These are phyloP conservation scores for Sodiomyces alkalinus DNA, from an alignment of 2,329 filamentous ascomycete species.

Conservation along the genomic window DNA sequence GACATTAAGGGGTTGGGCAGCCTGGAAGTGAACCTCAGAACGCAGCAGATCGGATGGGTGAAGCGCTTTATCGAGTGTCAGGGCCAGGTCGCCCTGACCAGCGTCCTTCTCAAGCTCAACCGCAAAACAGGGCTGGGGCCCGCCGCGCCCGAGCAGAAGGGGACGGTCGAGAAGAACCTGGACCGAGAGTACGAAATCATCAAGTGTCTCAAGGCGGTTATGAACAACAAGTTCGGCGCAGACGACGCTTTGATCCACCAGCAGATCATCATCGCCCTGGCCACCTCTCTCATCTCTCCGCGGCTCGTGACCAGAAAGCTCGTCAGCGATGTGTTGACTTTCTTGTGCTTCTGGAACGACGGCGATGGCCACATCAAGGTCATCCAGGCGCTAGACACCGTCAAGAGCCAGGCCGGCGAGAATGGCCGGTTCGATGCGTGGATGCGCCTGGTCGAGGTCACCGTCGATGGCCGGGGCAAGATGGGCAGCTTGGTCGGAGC, in stretches of 20 bases:
- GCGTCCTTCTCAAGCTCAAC: conserved; percentile 86
- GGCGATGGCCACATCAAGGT: conserved; percentile 86
- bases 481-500: conserved; percentile 97
- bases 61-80: conserved; percentile 94
- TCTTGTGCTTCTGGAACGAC: conserved; percentile 86
- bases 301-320: conserved; percentile 85
- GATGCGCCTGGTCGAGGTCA: conserved; percentile 98
- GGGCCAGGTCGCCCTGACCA: conserved; percentile 89
- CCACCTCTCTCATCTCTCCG: conserved; percentile 74
- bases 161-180: conserved; percentile 52
- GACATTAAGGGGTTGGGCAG: conserved; percentile 84
- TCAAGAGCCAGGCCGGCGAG: conserved; percentile 77
- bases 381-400: conserved; percentile 79
- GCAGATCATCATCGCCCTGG: conserved; percentile 77
- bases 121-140: conserved; percentile 66
- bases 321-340: conserved; percentile 91
- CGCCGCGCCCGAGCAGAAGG: conserved; percentile 41
- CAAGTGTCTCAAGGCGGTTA: conserved; percentile 90
- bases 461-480: conserved; percentile 90
- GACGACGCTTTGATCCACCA: conserved; percentile 87
- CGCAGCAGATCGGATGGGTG: conserved; percentile 96
- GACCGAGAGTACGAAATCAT: conserved; percentile 94
- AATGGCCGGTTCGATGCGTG: conserved; percentile 94
- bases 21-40: conserved; percentile 84
- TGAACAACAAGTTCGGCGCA: conserved; percentile 99